Base-by-base conservation (phyloP, 2,329 filamentous ascomycete genomes). In the Helotiales sp. region DNA sequence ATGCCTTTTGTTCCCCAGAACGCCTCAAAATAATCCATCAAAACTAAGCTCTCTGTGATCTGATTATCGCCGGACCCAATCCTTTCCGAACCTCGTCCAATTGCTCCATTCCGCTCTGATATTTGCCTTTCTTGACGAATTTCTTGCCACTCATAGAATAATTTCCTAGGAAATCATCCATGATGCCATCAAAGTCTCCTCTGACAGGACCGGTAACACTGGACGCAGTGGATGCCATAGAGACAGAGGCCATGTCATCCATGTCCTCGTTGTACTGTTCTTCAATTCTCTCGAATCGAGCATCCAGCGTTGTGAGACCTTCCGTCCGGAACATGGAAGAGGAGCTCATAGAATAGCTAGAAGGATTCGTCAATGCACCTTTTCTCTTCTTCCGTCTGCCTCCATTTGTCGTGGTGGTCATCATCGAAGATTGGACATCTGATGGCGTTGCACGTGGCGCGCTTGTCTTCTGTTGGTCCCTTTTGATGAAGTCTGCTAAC, bases 401-500 rank as follows among this genome's bases (percentile, higher is more conserved):
- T 40, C 92, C 93, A 69, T 90, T 91, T 1, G 92, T 90, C 2
- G 91, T 93, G 0, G 91, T 89, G 1, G 91, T 93, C 82, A 91
- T 86, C 72, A 90, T 83, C 6, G 91, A 91, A 1, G 87, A 90
- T 75, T 91, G 88, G 55, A 90, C 75, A 70, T 91, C 90, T 2
- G 89, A 90, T 1, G 82, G 82, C 5, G 78, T 79, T 37, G 75
- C 66, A 30, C 57, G 43, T 70, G 70, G 79, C 74, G 77, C 26
- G 75, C 74, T 66, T 77, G 79, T 69, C n/a, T 66, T 83, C 73
- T 87, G 88, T 74, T 90, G 85, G 67, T 94, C 92, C 76, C 91
- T 92, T 80, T 98, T 97, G 85, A 97, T 98, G 81, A 97, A 98
- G 75, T 97, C 92, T 64, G 91, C 89, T 80, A 98, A 86, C 93